These are phyloP conservation scores for Craterostigma plantagineum DNA, from an alignment of 257 asterid species.

Conservation along the genomic window DNA sequence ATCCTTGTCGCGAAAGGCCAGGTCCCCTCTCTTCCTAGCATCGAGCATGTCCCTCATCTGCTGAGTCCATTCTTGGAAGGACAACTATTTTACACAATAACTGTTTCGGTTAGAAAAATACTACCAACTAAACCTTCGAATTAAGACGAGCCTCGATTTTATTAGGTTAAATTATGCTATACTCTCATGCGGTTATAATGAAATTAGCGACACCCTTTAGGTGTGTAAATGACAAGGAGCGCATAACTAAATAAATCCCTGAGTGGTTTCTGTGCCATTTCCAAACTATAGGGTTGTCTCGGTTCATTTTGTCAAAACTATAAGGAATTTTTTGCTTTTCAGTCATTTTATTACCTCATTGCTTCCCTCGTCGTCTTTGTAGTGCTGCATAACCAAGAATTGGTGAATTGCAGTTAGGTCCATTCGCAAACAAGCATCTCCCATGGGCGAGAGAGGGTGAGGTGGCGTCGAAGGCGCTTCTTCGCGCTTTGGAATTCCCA, in stretches of 20 bases:
- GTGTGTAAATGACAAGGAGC: too few relatives aligned
- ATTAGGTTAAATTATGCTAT: too few relatives aligned
- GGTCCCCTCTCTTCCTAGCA: conserved; percentile 89
- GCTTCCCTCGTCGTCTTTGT: conserved; percentile 87
- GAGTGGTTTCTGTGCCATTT: too few relatives aligned
- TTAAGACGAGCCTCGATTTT: too few relatives aligned
- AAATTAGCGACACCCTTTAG: too few relatives aligned
- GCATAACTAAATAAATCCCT: too few relatives aligned
- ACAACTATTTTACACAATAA: conserved; percentile 28
- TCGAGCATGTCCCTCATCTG: conserved; percentile 94
- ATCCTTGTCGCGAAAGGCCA: conserved; percentile 93
- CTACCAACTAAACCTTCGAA: background rate
- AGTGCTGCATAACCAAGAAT: conserved; percentile 73
- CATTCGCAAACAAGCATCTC: conserved; percentile 90
- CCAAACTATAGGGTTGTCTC: too few relatives aligned
- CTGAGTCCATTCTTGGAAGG: conserved; percentile 99
- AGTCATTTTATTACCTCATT: conserved; percentile 58
- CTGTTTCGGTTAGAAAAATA: background rate
- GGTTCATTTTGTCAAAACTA: too few relatives aligned
- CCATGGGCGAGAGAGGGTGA: conserved; percentile 89
- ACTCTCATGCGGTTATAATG: too few relatives aligned
- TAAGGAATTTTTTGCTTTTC: too few relatives aligned
- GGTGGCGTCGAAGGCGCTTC: conserved; percentile 87
- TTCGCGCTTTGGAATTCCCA: conserved; percentile 75
- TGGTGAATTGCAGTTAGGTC: conserved; percentile 98